phyloP scores from a whole-genome alignment of 2,329 filamentous ascomycete genomes.

The Parastagonospora nodorum region DNA sequence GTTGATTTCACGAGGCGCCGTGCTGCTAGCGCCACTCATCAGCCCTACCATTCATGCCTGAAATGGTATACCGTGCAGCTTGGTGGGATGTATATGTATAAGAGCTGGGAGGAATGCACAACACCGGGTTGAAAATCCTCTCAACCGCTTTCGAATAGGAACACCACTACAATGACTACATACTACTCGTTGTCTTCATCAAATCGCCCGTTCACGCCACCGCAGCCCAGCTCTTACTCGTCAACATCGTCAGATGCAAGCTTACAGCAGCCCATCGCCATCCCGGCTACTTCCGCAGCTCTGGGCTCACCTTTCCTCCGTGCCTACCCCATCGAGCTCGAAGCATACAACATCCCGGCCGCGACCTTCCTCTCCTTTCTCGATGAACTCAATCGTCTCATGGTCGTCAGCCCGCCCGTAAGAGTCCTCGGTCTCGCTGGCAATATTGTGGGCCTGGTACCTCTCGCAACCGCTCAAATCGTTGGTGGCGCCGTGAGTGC shows the following conservation, averaged over 20 bases:
- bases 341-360: not conserved
- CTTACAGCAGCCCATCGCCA: conserved; percentile 3
- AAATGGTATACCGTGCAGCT: not conserved
- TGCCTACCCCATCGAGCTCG: conserved; percentile 6
- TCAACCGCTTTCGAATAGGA: too few relatives aligned
- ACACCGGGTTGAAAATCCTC: not conserved
- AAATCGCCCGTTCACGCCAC: not conserved
- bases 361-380: conserved; percentile 4
- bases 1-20: not conserved
- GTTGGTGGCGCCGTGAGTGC: not conserved
- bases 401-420: conserved; percentile 5
- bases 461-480: conserved; percentile 4
- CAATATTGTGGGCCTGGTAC: conserved; percentile 1
- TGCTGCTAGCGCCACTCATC: not conserved
- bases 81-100: not conserved
- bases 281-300: conserved; percentile 2
- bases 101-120: too few relatives aligned
- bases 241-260: not conserved
- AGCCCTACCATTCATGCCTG: not conserved
- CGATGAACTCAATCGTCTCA: conserved; percentile 5
- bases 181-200: not conserved
- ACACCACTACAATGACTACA: not conserved
- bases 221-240: not conserved
- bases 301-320: conserved; percentile 7
- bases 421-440: conserved; percentile 1